Conservation (phyloP, 2,329 filamentous ascomycete species). For the Xylaria sp. region DNA sequence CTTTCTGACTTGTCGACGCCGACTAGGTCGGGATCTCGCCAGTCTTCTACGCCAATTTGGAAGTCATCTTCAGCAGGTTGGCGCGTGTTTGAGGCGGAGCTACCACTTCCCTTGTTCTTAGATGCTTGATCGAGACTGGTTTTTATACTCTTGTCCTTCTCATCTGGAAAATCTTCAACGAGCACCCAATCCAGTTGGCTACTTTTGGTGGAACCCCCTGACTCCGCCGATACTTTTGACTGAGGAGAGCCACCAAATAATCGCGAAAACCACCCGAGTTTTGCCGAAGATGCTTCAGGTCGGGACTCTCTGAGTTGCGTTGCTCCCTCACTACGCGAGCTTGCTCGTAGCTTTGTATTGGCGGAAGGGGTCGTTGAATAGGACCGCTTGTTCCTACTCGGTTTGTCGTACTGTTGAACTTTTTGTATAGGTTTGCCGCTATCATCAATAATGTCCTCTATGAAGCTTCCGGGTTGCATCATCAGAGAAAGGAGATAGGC, state of each 20-base stretch:
- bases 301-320: slow-evolving; percentile 44
- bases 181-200: slow-evolving; percentile 79
- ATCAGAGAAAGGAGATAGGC: slow-evolving; percentile 91
- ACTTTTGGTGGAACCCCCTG: slow-evolving; percentile 72
- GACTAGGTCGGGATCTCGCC: slow-evolving; percentile 81
- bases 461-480: slow-evolving; percentile 74
- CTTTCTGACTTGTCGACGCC: slow-evolving; percentile 48
- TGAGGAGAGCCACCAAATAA: slow-evolving; percentile 53
- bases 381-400: slow-evolving; percentile 51
- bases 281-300: slow-evolving; percentile 42
- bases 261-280: slow-evolving; percentile 57
- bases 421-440: slow-evolving; percentile 67
- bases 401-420: slow-evolving; percentile 60
- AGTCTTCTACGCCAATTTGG: slow-evolving; percentile 86
- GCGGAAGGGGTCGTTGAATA: slow-evolving; percentile 48
- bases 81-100: slow-evolving; percentile 39
- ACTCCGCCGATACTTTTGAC: slow-evolving; percentile 58
- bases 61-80: slow-evolving; percentile 67
- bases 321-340: slow-evolving; percentile 43
- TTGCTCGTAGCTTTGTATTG: slow-evolving; percentile 44
- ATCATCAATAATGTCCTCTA: slow-evolving; percentile 68
- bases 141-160: slow-evolving; percentile 57
- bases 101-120: slow-evolving; percentile 46
- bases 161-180: slow-evolving; percentile 72
- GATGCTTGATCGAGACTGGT: slow-evolving; percentile 54